Evolutionary conservation across 2,329 filamentous ascomycete species (phyloP).

Genomic region (Cryphonectria japonica): DNA sequence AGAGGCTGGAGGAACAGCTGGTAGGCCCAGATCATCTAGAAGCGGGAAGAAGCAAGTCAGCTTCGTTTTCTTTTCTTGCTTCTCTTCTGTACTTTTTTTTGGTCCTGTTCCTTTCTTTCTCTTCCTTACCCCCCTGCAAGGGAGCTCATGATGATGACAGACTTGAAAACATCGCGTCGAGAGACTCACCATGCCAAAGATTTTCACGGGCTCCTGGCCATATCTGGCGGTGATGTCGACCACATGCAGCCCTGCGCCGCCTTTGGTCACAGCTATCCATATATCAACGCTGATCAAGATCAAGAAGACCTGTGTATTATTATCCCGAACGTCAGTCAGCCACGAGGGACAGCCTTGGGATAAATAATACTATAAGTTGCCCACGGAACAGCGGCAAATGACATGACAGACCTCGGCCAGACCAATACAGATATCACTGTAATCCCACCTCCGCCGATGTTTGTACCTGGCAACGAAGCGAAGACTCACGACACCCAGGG

Average conservation of each 20-base stretch:
- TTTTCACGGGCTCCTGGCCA: not conserved
- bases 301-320: not conserved
- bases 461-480: constrained; percentile 7
- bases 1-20: not conserved
- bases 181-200: not conserved
- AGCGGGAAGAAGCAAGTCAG: not conserved
- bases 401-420: not conserved
- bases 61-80: not conserved
- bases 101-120: not conserved
- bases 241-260: constrained; percentile 1
- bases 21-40: not conserved
- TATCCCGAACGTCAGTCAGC: not conserved
- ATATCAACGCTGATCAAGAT: not conserved
- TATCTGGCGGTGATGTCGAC: not conserved
- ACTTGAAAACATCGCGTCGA: not conserved
- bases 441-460: constrained; percentile 4
- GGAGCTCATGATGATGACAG: not conserved
- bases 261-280: not conserved
- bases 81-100: not conserved
- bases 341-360: not conserved
- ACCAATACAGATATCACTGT: not conserved
- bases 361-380: too few species aligned
- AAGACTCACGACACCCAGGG: not conserved
- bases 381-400: too few species aligned
- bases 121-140: not conserved